Evolutionary conservation across 768 basidiomycete genomes (phyloP).

Genomic region (Lactifluus volemus): DNA sequence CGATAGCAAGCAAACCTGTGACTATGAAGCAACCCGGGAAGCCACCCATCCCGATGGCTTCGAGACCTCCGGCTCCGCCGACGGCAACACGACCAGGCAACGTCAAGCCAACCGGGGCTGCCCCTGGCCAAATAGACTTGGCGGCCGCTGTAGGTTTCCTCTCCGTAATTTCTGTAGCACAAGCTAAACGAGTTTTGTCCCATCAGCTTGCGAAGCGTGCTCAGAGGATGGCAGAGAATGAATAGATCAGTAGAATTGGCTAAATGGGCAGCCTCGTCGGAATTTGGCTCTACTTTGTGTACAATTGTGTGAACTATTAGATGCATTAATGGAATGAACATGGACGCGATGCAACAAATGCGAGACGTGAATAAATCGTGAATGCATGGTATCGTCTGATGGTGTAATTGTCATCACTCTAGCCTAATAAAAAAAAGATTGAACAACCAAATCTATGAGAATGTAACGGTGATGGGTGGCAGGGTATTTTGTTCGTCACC

Average conservation of each 20-base stretch:
- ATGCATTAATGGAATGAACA: conserved; percentile 13
- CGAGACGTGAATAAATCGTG: not conserved
- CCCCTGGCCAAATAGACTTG: conserved; percentile 63
- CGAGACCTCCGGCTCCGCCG: conserved; percentile 38
- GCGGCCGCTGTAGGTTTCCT: conserved; percentile 64
- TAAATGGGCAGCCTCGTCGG: not conserved
- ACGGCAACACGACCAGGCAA: conserved; percentile 31
- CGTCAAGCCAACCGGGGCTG: conserved; percentile 34
- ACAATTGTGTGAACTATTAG: conserved; percentile 14
- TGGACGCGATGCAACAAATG: conserved; percentile 8
- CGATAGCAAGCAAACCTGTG: conserved; percentile 46
- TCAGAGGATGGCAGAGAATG: conserved; percentile 31
- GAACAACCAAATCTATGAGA: conserved; percentile 24
- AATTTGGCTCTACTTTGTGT: not conserved
- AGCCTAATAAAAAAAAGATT: too few relatives aligned
- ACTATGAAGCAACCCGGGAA: conserved; percentile 44
- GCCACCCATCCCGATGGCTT: conserved; percentile 52
- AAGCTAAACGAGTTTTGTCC: conserved; percentile 5
- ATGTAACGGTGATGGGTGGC: conserved; percentile 40
- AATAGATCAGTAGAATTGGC: not conserved
- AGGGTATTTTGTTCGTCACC: conserved; percentile 19
- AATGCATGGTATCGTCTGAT: conserved; percentile 19
- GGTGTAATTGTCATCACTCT: not conserved
- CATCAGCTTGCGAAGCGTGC: conserved; percentile 70
- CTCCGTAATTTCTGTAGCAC: conserved; percentile 4